A percentile compares a stretch with the other conserved stretches of the same genome.
Conservation (phyloP, 1,284 basidiomycete genomes). For the Papiliotrema nemorosa region DNA sequence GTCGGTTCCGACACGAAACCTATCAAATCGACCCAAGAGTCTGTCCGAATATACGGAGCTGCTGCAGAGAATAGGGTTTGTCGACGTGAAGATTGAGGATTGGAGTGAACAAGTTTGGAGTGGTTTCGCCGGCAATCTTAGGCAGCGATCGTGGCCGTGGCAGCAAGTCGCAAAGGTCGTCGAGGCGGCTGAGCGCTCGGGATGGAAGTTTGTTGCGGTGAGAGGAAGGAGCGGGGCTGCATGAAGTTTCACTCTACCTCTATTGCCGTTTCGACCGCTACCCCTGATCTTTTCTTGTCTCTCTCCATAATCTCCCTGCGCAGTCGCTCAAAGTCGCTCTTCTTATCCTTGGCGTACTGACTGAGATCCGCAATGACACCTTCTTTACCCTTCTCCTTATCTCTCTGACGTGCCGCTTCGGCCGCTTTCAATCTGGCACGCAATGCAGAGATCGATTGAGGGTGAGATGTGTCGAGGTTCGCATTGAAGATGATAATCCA, state of each 20-base stretch:
- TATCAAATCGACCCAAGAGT: slow-evolving; percentile 46
- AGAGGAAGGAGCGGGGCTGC: slow-evolving; percentile 38
- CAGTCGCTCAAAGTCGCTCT: slow-evolving; percentile 40
- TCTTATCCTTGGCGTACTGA: slow-evolving; percentile 36
- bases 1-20: slow-evolving; percentile 58
- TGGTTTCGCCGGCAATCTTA: slow-evolving; percentile 57
- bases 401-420: slow-evolving; percentile 32
- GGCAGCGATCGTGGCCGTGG: slow-evolving; percentile 47
- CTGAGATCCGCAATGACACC: slow-evolving; percentile 27
- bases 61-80: slow-evolving; percentile 58
- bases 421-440: slow-evolving; percentile 32
- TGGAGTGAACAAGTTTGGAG: slow-evolving; percentile 62
- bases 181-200: slow-evolving; percentile 47
- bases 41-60: slow-evolving; percentile 53
- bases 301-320: slow-evolving; percentile 38
- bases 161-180: slow-evolving; percentile 51
- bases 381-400: slow-evolving; percentile 42
- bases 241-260: slow-evolving; percentile 30
- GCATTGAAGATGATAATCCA: slow-evolving; percentile 49
- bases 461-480: slow-evolving; percentile 46
- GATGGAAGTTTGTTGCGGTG: slow-evolving; percentile 60
- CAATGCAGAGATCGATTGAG: slow-evolving; percentile 36
- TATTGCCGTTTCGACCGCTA: slow-evolving; percentile 30
- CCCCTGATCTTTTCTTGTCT: slow-evolving; percentile 21
- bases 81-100: slow-evolving; percentile 59